Percentiles rank a stretch among this genome's conserved stretches.
phyloP scores from a whole-genome alignment of 2,329 filamentous ascomycete genomes.

The Beauveria sp. region DNA sequence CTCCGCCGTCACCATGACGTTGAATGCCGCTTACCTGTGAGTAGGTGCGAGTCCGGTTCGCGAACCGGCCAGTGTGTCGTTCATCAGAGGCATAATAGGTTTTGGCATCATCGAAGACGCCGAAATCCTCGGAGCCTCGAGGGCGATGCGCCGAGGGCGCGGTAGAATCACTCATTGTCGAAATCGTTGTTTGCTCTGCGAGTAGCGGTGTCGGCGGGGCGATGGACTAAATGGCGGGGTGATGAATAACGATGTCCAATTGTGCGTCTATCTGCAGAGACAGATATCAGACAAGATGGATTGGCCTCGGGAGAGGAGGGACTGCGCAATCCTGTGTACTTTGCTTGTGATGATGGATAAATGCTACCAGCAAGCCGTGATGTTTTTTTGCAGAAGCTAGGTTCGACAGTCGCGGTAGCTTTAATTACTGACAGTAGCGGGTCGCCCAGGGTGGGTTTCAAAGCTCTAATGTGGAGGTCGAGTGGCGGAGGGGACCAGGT shows the following conservation, averaged over 20 bases:
- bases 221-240: conserved; percentile 3
- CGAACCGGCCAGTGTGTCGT: conserved; percentile 41
- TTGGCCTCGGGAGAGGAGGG: background rate
- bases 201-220: conserved; percentile 10
- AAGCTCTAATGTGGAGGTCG: background rate
- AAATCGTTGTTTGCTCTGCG: background rate
- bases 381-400: background rate
- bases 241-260: background rate
- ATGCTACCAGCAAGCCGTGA: background rate
- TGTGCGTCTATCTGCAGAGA: background rate
- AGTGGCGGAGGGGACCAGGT: background rate
- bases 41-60: conserved; percentile 47
- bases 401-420: background rate
- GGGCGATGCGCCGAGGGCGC: conserved; percentile 8
- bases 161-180: conserved; percentile 9
- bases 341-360: background rate
- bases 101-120: conserved; percentile 49
- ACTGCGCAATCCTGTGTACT: background rate
- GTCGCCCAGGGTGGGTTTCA: background rate
- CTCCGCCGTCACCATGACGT: background rate
- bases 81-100: conserved; percentile 53
- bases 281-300: background rate
- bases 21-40: conserved; percentile 38
- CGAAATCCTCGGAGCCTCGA: conserved; percentile 37
- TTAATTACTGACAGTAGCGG: conserved; percentile 1